A percentile compares a stretch with the other conserved stretches of the same genome.
Conservation (phyloP, 2,329 filamentous ascomycete genomes). For the Neophaeococcomyces aloes region DNA sequence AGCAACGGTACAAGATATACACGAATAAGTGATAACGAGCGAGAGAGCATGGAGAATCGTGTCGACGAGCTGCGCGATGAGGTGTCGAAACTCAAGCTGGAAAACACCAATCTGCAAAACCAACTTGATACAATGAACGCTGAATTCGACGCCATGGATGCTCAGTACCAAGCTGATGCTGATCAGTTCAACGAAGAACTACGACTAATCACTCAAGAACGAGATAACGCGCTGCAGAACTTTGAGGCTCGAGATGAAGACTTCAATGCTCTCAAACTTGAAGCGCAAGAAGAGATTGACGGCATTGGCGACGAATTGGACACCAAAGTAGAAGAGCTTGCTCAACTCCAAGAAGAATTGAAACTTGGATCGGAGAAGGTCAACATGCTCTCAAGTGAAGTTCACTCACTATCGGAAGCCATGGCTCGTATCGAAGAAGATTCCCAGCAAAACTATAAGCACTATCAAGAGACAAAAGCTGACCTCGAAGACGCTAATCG, state of each 20-base stretch:
- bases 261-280: constrained; percentile 42
- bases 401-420: constrained; percentile 81
- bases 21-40: constrained; percentile 59
- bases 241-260: constrained; percentile 52
- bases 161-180: constrained; percentile 68
- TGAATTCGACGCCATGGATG: constrained; percentile 65
- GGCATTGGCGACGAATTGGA: constrained; percentile 55
- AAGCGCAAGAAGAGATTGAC: constrained; percentile 51
- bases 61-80: constrained; percentile 77
- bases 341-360: constrained; percentile 60
- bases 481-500: constrained; percentile 75
- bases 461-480: constrained; percentile 71
- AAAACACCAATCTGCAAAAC: constrained; percentile 77
- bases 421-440: constrained; percentile 83
- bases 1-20: constrained; percentile 61
- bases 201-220: constrained; percentile 66
- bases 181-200: constrained; percentile 71
- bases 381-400: constrained; percentile 81
- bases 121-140: constrained; percentile 70
- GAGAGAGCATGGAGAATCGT: constrained; percentile 76
- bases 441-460: constrained; percentile 63
- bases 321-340: constrained; percentile 59
- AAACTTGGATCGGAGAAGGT: constrained; percentile 76
- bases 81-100: constrained; percentile 72
- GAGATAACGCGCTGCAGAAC: constrained; percentile 71